Evolutionary conservation across 495 filamentous ascomycete species (phyloP).

Genomic region (Neurospora cerealis): DNA sequence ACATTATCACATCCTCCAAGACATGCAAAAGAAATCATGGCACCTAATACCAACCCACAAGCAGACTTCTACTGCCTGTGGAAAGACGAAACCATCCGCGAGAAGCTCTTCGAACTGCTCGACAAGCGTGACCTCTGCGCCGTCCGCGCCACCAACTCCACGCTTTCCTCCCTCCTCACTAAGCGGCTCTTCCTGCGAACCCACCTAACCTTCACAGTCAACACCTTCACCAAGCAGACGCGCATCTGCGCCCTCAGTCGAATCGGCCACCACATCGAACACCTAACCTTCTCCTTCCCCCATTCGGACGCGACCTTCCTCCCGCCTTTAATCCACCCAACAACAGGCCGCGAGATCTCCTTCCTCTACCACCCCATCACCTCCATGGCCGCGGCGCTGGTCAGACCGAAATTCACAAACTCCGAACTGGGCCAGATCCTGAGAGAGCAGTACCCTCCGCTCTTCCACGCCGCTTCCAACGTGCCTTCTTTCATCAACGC

Average conservation of each 20-base stretch:
- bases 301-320: conserved; percentile 65
- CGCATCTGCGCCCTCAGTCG: conserved; percentile 58
- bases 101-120: conserved; percentile 40
- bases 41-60: conserved; percentile 25
- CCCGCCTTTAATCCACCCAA: conserved; percentile 61
- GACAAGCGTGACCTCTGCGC: conserved; percentile 40
- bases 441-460: conserved; percentile 66
- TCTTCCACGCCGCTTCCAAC: conserved; percentile 81
- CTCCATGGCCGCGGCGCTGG: conserved; percentile 34
- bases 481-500: conserved; percentile 66
- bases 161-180: conserved; percentile 43
- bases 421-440: conserved; percentile 56
- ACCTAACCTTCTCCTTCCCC: conserved; percentile 58
- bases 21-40: conserved; percentile 38
- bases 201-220: conserved; percentile 55
- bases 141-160: conserved; percentile 37
- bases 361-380: conserved; percentile 68
- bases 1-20: conserved; percentile 6
- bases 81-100: conserved; percentile 39
- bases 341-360: conserved; percentile 57
- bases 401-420: conserved; percentile 54
- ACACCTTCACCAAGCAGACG: conserved; percentile 57
- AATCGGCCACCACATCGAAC: conserved; percentile 62
- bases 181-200: conserved; percentile 43
- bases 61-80: conserved; percentile 42